phyloP scores from a whole-genome alignment of 2,329 filamentous ascomycete species.

The Sarocladium strictum region DNA sequence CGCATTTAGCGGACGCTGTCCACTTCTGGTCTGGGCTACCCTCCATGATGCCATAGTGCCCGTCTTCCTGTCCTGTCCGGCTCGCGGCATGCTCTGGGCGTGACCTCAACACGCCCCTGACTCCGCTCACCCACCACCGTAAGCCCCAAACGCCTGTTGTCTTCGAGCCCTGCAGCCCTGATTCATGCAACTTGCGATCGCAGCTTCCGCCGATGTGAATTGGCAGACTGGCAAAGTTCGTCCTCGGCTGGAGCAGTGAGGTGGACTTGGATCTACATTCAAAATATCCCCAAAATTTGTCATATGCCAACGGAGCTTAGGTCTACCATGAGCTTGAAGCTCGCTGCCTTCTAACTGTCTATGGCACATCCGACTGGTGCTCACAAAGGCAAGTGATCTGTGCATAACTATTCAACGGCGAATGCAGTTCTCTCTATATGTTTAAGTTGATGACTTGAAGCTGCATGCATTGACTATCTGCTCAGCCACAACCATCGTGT shows the following conservation, averaged over 20 bases:
- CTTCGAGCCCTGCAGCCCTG: conserved; percentile 9
- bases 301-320: background rate
- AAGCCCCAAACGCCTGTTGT: conserved; percentile 8
- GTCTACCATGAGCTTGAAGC: background rate
- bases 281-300: background rate
- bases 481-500: conserved; percentile 4
- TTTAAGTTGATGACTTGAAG: background rate
- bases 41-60: background rate
- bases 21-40: conserved; percentile 5
- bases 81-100: conserved; percentile 1
- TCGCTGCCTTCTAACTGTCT: no score
- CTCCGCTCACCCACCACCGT: conserved; percentile 2
- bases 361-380: no score
- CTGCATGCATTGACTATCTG: background rate
- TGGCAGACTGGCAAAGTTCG: background rate
- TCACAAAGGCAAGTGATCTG: no score
- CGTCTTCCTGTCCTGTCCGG: background rate
- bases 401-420: no score
- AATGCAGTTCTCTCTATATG: no score
- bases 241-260: background rate
- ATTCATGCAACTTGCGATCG: conserved; percentile 6
- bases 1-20: conserved; percentile 3
- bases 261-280: background rate
- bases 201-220: background rate
- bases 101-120: conserved; percentile 7